Conservation (phyloP, 331 rosid species). For the Arachis monticola region DNA sequence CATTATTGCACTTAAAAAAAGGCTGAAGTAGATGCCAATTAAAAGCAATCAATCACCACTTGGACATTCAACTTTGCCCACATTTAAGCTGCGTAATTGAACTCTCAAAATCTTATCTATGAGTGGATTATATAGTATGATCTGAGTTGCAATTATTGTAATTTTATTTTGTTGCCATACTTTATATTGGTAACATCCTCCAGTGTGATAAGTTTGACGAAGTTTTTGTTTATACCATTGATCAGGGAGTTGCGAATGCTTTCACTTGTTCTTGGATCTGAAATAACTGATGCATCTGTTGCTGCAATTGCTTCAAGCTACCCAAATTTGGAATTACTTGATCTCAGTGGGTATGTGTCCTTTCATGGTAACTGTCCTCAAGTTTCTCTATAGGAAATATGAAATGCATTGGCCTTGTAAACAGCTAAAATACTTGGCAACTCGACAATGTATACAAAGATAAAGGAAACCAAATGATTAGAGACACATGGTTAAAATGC, state of each 20-base stretch:
- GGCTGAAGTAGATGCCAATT: no score
- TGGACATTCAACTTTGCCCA: background rate
- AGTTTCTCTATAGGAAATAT: background rate
- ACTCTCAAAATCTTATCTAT: background rate
- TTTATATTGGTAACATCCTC: background rate
- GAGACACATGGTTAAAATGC: background rate
- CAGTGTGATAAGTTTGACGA: slow-evolving; percentile 14
- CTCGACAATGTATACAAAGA: background rate
- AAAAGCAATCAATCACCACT: background rate
- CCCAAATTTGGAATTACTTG: slow-evolving; percentile 70
- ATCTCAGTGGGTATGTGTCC: slow-evolving; percentile 74
- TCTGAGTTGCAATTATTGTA: background rate
- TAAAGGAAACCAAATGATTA: background rate
- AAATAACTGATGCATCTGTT: slow-evolving; percentile 82
- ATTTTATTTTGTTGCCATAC: background rate
- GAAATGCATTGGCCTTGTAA: background rate
- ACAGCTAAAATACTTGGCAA: background rate
- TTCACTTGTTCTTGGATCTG: slow-evolving; percentile 81
- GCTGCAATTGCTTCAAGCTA: slow-evolving; percentile 78
- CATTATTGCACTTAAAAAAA: no score
- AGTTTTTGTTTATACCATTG: slow-evolving; percentile 19
- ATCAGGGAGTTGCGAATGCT: slow-evolving; percentile 72
- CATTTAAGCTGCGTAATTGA: background rate
- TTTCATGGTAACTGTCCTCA: slow-evolving; percentile 13
- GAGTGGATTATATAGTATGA: background rate